Base-by-base conservation (phyloP, 331 rosid genomes). In the Dryas integrifolia region DNA sequence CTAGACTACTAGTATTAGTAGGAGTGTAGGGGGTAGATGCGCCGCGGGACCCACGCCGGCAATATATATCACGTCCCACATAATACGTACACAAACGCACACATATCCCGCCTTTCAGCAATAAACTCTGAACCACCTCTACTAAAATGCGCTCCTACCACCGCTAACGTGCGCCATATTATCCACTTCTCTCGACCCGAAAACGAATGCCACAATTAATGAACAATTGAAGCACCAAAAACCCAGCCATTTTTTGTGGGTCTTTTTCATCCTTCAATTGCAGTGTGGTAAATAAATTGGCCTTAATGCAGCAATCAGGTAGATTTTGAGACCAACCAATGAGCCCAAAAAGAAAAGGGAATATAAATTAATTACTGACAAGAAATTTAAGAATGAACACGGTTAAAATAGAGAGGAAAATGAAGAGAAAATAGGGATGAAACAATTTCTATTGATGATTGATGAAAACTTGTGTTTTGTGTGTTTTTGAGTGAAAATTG, bases 1-100 rank as follows among this genome's bases (percentile, higher is more conserved):
- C 80, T 2, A 40, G 35, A 30, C 35, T 30, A 30, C 35, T 1
- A 30, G 35, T 30, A 30, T 30, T 30, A 30, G 49, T 30, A 3
- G 16, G 15, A 10, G n/a, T 18, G 15, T 24, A 44, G 80, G 85
- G 65, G 79, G 75, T 79, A 45, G 76, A 72, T 82, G 79, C 80
- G 53, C 51, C 3, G 2, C 7, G 87, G 85, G 78, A 0, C 84
- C 85, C 89, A 59, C 86, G 46, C 67, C 7, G 3, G 18, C 0
- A 10, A 15, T 57, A n/a, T 21, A 41, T 11, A 69, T 69, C 73
- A 53, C 24, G 51, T 16, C 45, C 45, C 46, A 30, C 35, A 30
- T 30, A 5, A 60, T 14, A 35, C 46, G 21, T 39, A 13, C 67
- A n/a, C 16, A 58, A 21, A 21, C n/a, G n/a, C 67, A 38, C 46